phyloP scores from a whole-genome alignment of 2,329 filamentous ascomycete species.

The Apiospora hydei region DNA sequence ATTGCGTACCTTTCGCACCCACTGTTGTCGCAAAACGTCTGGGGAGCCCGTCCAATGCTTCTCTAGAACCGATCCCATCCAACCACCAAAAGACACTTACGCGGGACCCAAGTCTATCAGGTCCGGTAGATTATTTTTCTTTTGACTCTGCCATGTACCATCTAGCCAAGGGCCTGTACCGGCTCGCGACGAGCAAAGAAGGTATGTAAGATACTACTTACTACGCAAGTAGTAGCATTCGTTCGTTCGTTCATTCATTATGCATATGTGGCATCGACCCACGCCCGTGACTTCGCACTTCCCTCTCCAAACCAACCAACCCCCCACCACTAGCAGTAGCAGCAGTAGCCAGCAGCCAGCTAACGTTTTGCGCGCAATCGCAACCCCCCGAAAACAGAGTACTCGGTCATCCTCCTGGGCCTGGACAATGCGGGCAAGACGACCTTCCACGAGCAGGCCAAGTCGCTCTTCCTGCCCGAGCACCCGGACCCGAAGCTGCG shows the following conservation, averaged over 20 bases:
- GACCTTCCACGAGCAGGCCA: constrained; percentile 96
- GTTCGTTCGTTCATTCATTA: neutral
- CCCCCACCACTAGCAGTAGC: constrained; percentile 20
- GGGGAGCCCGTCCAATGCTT: constrained; percentile 7
- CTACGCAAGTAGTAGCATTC: neutral
- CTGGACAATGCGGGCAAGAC: constrained; percentile 99
- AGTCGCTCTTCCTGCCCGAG: constrained; percentile 78
- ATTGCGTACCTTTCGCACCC: constrained; percentile 5
- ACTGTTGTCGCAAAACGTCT: constrained; percentile 15
- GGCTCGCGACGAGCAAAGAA: constrained; percentile 97
- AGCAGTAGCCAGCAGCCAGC: neutral
- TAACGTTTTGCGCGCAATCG: constrained; percentile 19
- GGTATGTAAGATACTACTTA: constrained; percentile 62
- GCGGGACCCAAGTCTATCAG: neutral
- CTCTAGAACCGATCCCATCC: neutral
- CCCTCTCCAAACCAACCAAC: neutral
- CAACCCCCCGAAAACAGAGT: constrained; percentile 65
- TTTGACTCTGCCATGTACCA: constrained; percentile 76
- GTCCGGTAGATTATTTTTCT: neutral
- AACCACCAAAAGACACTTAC: neutral
- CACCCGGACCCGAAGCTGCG: constrained; percentile 72
- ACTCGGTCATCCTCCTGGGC: constrained; percentile 94
- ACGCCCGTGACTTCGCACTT: neutral
- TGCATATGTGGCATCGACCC: constrained; percentile 3
- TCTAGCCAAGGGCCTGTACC: constrained; percentile 91